These are phyloP conservation scores for Penicillium parvum DNA, from an alignment of 495 filamentous ascomycete genomes.

Conservation along the genomic window DNA sequence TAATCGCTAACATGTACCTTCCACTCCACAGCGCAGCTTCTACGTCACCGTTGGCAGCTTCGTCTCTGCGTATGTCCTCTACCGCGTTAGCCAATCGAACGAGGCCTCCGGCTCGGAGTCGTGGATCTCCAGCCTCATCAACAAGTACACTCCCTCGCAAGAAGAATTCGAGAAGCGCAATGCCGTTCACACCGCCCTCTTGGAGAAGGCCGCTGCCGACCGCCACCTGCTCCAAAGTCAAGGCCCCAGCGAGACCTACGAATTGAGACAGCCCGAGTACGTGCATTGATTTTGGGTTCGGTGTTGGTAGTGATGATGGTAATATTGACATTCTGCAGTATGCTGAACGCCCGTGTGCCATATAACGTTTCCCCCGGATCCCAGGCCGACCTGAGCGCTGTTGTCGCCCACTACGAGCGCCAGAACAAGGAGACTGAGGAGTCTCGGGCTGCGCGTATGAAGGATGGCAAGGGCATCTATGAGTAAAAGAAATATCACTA, in stretches of 20 bases:
- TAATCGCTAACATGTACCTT: slow-evolving; percentile 12
- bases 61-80: slow-evolving; percentile 54
- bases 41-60: slow-evolving; percentile 59
- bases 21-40: slow-evolving; percentile 53
- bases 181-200: slow-evolving; percentile 54
- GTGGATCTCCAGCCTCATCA: slow-evolving; percentile 54
- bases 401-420: slow-evolving; percentile 60
- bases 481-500: slow-evolving; percentile 30
- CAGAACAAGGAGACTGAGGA: slow-evolving; percentile 52
- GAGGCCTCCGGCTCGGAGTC: slow-evolving; percentile 48
- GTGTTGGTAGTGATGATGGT: neutral
- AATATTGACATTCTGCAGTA: slow-evolving; percentile 2
- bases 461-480: slow-evolving; percentile 44
- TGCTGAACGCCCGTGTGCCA: slow-evolving; percentile 55
- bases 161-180: slow-evolving; percentile 57
- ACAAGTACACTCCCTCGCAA: slow-evolving; percentile 44
- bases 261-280: slow-evolving; percentile 67
- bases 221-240: slow-evolving; percentile 60
- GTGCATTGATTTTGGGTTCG: slow-evolving; percentile 25
- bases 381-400: slow-evolving; percentile 52
- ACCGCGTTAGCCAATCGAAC: slow-evolving; percentile 42
- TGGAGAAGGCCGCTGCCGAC: slow-evolving; percentile 68
- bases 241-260: slow-evolving; percentile 38
- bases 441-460: slow-evolving; percentile 38
- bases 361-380: slow-evolving; percentile 62